Percentiles rank a stretch among this genome's conserved stretches.
These are phyloP conservation scores for Reticulascus tulasneorum DNA, from an alignment of 2,329 filamentous ascomycete species.

Conservation along the genomic window DNA sequence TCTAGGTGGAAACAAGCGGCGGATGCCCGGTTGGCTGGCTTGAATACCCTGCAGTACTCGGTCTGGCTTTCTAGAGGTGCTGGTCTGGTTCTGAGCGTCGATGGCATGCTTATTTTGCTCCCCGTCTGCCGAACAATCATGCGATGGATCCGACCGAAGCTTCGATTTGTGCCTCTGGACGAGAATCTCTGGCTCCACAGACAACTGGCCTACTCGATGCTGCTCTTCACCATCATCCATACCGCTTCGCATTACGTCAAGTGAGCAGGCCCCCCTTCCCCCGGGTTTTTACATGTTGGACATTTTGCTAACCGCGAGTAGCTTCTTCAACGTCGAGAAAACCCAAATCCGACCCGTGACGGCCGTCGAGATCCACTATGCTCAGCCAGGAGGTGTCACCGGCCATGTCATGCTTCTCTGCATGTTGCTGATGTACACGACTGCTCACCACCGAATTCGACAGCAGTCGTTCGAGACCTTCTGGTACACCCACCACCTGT, in stretches of 20 bases:
- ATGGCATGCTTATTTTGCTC: conserved; percentile 82
- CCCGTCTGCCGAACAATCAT: conserved; percentile 93
- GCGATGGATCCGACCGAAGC: conserved; percentile 77
- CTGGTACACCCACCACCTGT: conserved; percentile 99
- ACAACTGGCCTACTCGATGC: conserved; percentile 84
- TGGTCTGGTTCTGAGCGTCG: conserved; percentile 77
- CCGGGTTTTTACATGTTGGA: conserved; percentile 7
- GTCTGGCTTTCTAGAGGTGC: conserved; percentile 97
- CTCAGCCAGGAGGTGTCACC: conserved; percentile 83
- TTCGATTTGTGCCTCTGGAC: conserved; percentile 87
- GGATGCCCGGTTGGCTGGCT: conserved; percentile 64
- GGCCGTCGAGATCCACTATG: conserved; percentile 89
- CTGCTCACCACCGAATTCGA: conserved; percentile 85
- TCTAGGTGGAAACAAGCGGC: conserved; percentile 72
- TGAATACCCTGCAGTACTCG: conserved; percentile 81
- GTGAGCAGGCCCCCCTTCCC: conserved; percentile 40
- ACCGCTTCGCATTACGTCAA: conserved; percentile 88
- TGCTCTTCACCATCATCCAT: conserved; percentile 78
- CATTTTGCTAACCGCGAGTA: conserved; percentile 29
- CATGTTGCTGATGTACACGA: conserved; percentile 98
- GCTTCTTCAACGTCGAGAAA: conserved; percentile 92
- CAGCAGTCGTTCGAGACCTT: conserved; percentile 98
- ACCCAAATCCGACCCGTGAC: conserved; percentile 74
- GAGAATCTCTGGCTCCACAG: conserved; percentile 97
- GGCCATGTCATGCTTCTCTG: conserved; percentile 98